Base-by-base conservation (phyloP, 208 protist genomes). In the Crithidia expoeki region DNA sequence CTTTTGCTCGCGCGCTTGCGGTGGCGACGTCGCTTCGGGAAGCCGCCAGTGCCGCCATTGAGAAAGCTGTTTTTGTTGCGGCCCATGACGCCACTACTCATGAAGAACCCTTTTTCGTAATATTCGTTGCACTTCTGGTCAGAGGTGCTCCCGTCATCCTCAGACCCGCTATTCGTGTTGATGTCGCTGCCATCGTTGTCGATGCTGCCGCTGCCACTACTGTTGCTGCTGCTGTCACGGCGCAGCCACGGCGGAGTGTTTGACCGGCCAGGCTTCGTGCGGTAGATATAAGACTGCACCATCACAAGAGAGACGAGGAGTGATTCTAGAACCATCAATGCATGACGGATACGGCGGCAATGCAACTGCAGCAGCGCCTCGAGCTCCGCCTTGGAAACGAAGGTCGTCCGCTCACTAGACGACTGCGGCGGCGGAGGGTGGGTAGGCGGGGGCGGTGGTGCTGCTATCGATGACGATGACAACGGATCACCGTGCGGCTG, bases 251-350 rank as follows among this genome's bases (percentile, higher is more conserved):
- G 55, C 53, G 46, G 42, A 11, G 44, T 51, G 33, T 58, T 40
- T 1, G 67, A 70, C 19, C 30, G n/a, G 16, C 28, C 42, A 0
- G 49, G 34, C 9, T 57, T 14, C 23, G 38, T 61, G 25, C 53
- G 52, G 50, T 52, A 69, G 58, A 71, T 50, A 40, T 65, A 80
- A 30, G 52, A 42, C 68, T 66, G 42, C 42, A 72, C 58, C 53
- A 76, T 56, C 49, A 58, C 72, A 17, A 76, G 40, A 0, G 73
- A 71, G 38, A 79, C 73, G 4, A 84, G 64, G 4, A 80, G 72
- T 2, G 79, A 78, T 69, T 85, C 80, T 1, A 80, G 68, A 30
- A 78, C 30, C 55, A 79, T 68, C 32, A 85, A 30, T 32, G 76
- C 68, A 50, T 79, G 59, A 4, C 76, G 76, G 34, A 82, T 72